A percentile compares a stretch with the other conserved stretches of the same genome.
phyloP scores from a whole-genome alignment of 495 filamentous ascomycete genomes.

The Talaromyces borbonicus region DNA sequence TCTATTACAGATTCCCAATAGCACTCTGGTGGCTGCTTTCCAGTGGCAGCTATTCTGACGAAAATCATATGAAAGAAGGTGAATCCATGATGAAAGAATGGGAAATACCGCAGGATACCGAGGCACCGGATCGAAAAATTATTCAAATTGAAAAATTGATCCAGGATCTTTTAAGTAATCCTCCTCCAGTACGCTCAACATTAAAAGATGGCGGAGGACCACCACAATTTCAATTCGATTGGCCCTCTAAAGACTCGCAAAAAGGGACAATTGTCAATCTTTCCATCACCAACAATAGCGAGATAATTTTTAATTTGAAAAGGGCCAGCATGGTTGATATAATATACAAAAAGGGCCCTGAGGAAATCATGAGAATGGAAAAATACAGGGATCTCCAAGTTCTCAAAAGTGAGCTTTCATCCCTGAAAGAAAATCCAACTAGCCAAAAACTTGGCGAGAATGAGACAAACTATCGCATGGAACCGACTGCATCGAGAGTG shows the following conservation, averaged over 20 bases:
- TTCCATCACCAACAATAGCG: background rate
- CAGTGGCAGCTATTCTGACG: conserved; percentile 7
- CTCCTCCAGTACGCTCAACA: conserved; percentile 10
- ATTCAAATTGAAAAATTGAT: background rate
- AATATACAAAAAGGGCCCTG: conserved; percentile 9
- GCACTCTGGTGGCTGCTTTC: conserved; percentile 15
- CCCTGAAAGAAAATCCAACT: background rate
- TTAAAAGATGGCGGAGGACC: background rate
- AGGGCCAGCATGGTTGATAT: conserved; percentile 2
- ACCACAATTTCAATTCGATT: too few relatives aligned
- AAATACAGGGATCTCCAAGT: background rate
- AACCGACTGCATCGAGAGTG: background rate
- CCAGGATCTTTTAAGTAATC: conserved; percentile 1
- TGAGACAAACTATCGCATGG: background rate
- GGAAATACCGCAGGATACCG: background rate
- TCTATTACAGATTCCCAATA: conserved; percentile 3
- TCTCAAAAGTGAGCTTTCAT: background rate
- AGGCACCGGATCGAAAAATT: background rate
- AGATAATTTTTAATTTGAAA: background rate
- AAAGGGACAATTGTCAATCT: background rate
- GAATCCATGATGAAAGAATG: background rate
- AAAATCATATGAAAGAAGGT: conserved; percentile 9
- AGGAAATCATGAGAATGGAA: conserved; percentile 4
- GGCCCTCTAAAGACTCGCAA: background rate
- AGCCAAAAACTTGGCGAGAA: background rate